Evolutionary conservation across 2,329 filamentous ascomycete genomes (phyloP), one percentile per base, ranked within the genome.

Genomic region (Paraphaeosphaeria minitans): DNA sequence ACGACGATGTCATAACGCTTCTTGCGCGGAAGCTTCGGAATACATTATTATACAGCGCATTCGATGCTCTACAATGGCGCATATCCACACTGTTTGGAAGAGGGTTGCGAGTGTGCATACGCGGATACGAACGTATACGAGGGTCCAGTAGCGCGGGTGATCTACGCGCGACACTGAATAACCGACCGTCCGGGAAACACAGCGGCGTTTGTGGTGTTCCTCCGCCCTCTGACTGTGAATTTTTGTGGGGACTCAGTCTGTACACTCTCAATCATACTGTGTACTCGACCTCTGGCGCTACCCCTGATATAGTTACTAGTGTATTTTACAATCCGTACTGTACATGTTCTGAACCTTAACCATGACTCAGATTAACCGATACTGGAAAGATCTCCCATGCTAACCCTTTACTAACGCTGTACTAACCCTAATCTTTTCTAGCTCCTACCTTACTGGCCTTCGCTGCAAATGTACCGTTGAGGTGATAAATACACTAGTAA

Each of bases 21-120:
- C 16, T 39, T 39, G 16, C n/a, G 4, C 47, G 47, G 47, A 50
- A 50, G n/a, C 31, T 19, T 50, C 47, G 47, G 47, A 50, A 21
- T 16, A 5, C n/a, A n/a, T n/a, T n/a, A n/a, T n/a, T n/a, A n/a
- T n/a, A n/a, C 22, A 13, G 43, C 43, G 22, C 16, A 29, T 29
- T 16, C 22, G 22, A 29, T 39, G 14, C 31, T 37, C 47, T 19
- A 50, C 47, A 10, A 37, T 35, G 31, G 31, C 31, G 31, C 46
- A n/a, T 31, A 29, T 46, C 43, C 43, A n/a, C 43, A 39, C 5
- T n/a, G 5, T 7, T 16, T n/a, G 12, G 41, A n/a, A 27, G 13
- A 19, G 19, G 37, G 4, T 22, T 16, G 19, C 37, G 19, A 14
- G 2, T n/a, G 33, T 50, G 10, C n/a, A n/a, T n/a, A n/a, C n/a